These are phyloP conservation scores for Macadamia tetraphylla DNA, from an alignment of 164 flowering plant species.

Conservation along the genomic window DNA sequence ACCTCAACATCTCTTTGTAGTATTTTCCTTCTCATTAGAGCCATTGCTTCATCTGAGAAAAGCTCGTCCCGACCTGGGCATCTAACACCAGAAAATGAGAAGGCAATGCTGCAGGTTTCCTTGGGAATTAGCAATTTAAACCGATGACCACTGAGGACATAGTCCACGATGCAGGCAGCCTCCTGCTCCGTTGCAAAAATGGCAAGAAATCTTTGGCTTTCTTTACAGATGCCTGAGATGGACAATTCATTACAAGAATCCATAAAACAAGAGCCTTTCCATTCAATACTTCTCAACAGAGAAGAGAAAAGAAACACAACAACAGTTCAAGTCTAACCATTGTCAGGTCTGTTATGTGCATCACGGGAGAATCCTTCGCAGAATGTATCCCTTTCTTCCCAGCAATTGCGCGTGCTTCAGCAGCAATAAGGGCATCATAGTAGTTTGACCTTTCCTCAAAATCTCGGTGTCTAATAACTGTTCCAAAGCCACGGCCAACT, in stretches of 20 bases:
- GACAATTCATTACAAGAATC: not conserved
- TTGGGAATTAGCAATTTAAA: conserved; percentile 84
- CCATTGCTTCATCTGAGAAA: conserved; percentile 90
- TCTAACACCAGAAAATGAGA: conserved; percentile 92
- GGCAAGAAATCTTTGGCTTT: conserved; percentile 90
- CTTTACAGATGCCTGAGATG: conserved; percentile 61
- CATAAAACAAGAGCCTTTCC: not conserved
- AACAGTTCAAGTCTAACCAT: conserved; percentile 38
- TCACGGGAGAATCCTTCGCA: conserved; percentile 76
- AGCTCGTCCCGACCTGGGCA: conserved; percentile 96
- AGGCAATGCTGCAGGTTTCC: conserved; percentile 96
- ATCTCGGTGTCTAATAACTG: conserved; percentile 81
- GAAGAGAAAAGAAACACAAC: not conserved
- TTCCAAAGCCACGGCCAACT: conserved; percentile 81
- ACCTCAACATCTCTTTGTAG: conserved; percentile 99
- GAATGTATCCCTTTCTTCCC: conserved; percentile 89
- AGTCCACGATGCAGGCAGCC: conserved; percentile 88
- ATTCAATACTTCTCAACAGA: no score
- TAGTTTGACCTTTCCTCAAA: conserved; percentile 94
- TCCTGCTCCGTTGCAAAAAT: conserved; percentile 72
- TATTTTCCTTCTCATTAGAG: conserved; percentile 91
- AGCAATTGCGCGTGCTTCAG: conserved; percentile 76
- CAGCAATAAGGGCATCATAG: conserved; percentile 87
- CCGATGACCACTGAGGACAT: conserved; percentile 97
- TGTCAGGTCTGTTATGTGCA: conserved; percentile 75